Conservation (phyloP, 768 basidiomycete genomes). For the Suillus bovinus region DNA sequence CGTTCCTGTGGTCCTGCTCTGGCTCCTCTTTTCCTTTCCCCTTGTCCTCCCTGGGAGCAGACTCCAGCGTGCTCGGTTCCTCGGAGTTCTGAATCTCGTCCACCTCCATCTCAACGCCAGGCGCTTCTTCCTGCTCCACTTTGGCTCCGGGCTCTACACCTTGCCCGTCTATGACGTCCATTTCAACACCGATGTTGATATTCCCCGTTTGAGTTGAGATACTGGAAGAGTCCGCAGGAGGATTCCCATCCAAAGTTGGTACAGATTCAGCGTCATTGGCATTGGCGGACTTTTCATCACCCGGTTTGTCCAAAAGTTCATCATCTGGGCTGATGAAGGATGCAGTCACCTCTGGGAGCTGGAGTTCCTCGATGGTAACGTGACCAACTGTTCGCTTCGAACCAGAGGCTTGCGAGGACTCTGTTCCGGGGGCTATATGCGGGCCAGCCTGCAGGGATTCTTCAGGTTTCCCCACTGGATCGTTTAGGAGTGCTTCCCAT, state of each 20-base stretch:
- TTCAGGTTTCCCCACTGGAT: neutral
- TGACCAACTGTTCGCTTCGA: neutral
- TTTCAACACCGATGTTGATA: neutral
- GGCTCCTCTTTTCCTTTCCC: neutral
- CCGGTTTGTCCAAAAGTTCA: neutral
- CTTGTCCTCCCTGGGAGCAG: neutral
- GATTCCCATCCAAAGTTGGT: neutral
- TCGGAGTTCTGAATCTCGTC: neutral
- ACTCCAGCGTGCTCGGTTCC: neutral
- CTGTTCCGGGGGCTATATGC: neutral
- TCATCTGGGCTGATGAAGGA: neutral
- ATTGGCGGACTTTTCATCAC: neutral
- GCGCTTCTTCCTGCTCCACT: neutral
- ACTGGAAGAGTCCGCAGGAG: neutral
- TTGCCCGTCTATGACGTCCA: neutral
- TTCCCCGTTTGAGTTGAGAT: neutral
- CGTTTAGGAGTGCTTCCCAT: conserved; percentile 18
- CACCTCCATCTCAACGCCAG: neutral
- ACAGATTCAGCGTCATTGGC: neutral
- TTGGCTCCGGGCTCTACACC: neutral
- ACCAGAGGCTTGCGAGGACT: neutral
- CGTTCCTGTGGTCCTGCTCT: neutral
- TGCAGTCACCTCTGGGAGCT: neutral
- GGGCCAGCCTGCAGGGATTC: neutral
- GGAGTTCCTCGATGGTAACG: neutral